Evolutionary conservation across 2,329 filamentous ascomycete genomes (phyloP).

Genomic region (Pyrenophora teres): DNA sequence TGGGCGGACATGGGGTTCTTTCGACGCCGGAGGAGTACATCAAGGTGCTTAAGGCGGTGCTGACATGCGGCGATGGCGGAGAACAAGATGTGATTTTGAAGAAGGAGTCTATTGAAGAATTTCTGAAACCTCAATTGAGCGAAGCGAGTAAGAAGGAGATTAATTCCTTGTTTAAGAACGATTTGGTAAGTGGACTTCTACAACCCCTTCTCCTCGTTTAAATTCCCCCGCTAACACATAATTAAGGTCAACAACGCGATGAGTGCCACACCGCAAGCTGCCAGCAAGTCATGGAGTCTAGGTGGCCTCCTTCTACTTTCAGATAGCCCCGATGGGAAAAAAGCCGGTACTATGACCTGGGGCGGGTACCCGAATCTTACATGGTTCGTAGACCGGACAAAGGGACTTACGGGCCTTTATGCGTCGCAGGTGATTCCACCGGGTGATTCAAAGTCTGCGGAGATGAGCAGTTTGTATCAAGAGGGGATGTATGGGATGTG

Average conservation of each 20-base stretch:
- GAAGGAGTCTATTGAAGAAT: slow-evolving; percentile 28
- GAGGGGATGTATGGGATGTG: slow-evolving; percentile 1
- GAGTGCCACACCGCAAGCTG: slow-evolving; percentile 24
- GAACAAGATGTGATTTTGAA: slow-evolving; percentile 27
- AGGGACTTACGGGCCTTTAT: slow-evolving; percentile 38
- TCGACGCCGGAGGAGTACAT: slow-evolving; percentile 31
- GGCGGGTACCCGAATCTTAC: slow-evolving; percentile 40
- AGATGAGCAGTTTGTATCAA: slow-evolving; percentile 26
- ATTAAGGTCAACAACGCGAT: slow-evolving; percentile 27
- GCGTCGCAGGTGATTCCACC: slow-evolving; percentile 37
- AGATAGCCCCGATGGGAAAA: slow-evolving; percentile 31
- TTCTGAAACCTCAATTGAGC: slow-evolving; percentile 41
- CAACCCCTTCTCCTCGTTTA: too few species aligned
- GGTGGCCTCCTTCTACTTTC: slow-evolving; percentile 35
- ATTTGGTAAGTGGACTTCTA: slow-evolving; percentile 10
- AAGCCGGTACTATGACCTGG: slow-evolving; percentile 40
- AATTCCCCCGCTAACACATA: neutral
- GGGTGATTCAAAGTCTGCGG: slow-evolving; percentile 30
- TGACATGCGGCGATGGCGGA: slow-evolving; percentile 30
- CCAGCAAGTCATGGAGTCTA: slow-evolving; percentile 37
- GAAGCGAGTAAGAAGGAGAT: slow-evolving; percentile 17
- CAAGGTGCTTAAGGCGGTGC: slow-evolving; percentile 37
- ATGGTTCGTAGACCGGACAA: slow-evolving; percentile 43
- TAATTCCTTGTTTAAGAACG: slow-evolving; percentile 45
- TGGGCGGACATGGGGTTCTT: slow-evolving; percentile 36